A percentile compares a stretch with the other conserved stretches of the same genome.
These are phyloP conservation scores for Tolypocladium endophyticum DNA, from an alignment of 2,329 filamentous ascomycete genomes.

Conservation along the genomic window DNA sequence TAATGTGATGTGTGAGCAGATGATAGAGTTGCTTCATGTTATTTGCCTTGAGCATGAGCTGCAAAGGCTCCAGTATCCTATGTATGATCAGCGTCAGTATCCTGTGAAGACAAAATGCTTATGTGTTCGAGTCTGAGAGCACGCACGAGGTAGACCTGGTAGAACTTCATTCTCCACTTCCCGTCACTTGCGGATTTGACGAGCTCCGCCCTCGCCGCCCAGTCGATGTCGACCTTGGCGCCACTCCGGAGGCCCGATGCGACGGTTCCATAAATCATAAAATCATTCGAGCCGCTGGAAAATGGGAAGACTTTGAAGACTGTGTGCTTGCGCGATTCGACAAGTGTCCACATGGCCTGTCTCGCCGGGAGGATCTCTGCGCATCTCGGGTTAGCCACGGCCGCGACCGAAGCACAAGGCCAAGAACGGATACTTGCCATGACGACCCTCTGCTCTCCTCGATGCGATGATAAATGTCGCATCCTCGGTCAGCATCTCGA, in stretches of 20 bases:
- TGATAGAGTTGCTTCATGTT: not conserved
- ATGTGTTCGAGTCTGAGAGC: too few species aligned
- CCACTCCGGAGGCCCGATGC: slow-evolving; percentile 15
- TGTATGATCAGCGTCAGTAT: not conserved
- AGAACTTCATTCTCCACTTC: slow-evolving; percentile 40
- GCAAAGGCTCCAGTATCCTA: slow-evolving; percentile 4
- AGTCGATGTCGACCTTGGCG: slow-evolving; percentile 29
- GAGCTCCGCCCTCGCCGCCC: slow-evolving; percentile 44
- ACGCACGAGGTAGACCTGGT: slow-evolving; percentile 44
- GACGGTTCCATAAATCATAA: slow-evolving; percentile 22
- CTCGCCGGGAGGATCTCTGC: slow-evolving; percentile 17
- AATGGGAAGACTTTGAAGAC: slow-evolving; percentile 20
- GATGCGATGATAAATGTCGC: slow-evolving; percentile 19
- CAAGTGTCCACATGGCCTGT: slow-evolving; percentile 18
- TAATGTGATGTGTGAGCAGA: not conserved
- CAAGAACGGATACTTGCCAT: slow-evolving; percentile 8
- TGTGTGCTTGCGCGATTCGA: slow-evolving; percentile 16
- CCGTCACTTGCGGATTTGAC: slow-evolving; percentile 31
- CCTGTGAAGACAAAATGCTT: not conserved
- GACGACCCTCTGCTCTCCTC: slow-evolving; percentile 11
- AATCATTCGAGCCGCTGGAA: slow-evolving; percentile 12
- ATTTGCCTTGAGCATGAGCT: not conserved
- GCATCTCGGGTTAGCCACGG: not conserved
- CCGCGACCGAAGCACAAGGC: too few species aligned
- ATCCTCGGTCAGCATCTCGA: slow-evolving; percentile 14